Evolutionary conservation across 164 flowering plant genomes (phyloP).

Genomic region (Hamamelis virginiana): DNA sequence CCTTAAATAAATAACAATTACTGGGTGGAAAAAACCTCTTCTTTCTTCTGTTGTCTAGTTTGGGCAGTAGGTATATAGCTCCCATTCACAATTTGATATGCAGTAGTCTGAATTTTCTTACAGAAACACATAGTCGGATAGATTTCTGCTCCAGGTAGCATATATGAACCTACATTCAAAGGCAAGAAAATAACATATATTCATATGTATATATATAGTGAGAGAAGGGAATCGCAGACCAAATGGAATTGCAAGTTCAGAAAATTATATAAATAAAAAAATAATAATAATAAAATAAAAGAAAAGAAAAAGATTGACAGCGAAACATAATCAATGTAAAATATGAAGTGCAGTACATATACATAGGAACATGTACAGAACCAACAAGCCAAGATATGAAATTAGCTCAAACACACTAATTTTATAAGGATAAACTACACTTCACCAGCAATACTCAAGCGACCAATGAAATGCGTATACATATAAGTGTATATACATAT

Average conservation of each 20-base stretch:
- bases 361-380: neutral
- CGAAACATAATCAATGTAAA: neutral
- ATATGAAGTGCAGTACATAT: neutral
- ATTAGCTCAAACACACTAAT: neutral
- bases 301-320: neutral
- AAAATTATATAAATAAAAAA: too few relatives aligned
- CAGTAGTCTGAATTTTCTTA: conserved; percentile 50
- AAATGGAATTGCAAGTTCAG: neutral
- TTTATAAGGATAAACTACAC: neutral
- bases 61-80: conserved; percentile 49
- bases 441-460: neutral
- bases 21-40: conserved; percentile 27
- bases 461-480: neutral
- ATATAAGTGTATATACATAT: neutral
- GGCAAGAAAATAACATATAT: too few relatives aligned
- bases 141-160: conserved; percentile 19
- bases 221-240: too few relatives aligned
- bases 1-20: neutral
- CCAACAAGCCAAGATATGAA: neutral
- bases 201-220: too few relatives aligned
- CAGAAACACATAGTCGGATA: conserved; percentile 34
- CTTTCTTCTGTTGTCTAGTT: conserved; percentile 17
- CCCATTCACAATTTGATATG: conserved; percentile 49
- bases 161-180: conserved; percentile 29
- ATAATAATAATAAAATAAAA: too few relatives aligned